Base-by-base conservation (phyloP, 768 basidiomycete genomes). In the Mycena crocata region DNA sequence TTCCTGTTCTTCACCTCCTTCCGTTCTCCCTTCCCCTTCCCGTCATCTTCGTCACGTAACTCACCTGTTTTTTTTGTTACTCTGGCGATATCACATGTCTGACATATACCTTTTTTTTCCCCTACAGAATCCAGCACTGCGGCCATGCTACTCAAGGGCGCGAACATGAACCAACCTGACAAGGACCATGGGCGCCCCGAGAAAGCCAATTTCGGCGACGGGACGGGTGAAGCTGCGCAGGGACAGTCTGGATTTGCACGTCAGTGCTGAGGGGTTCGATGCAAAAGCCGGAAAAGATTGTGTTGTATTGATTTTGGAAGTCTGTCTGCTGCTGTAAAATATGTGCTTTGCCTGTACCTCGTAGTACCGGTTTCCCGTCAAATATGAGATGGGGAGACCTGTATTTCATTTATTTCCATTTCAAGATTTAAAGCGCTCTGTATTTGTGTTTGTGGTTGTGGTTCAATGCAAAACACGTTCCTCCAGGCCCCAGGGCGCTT, bases 121-220 rank as follows among this genome's bases (percentile, higher is more conserved):
- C 30, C n/a, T 51, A 4, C 30, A 72, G 71, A 61, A 19, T 15
- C 62, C 72, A 75, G 68, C 44, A 64, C 59, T 23, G 66, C 76
- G n/a, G 73, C 68, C 13, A 71, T 70, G 50, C 71, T 81, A n/a
- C 54, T 66, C 37, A 70, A 75, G 46, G 32, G 19, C 1, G 5
- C 2, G 28, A 72, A 64, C 17, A 40, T 75, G 5, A 73, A 79
- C 62, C 80, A 81, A 35, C 81, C 82, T 5, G 83, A 83, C 51
- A 73, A 79, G 57, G 78, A 79, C 8, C 80, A 82, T 52, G 82
- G 75, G 32, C 77, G 82, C n/a, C 83, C 83, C 5, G 75, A 80
- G 19, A 78, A 78, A 57, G 70, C 66, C 10, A 84, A 84, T 57
- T 83, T 84, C 62, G 79, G 79, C 6, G 75, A 78, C 55, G 79